Base-by-base conservation (phyloP, 805 yeast genomes). In the Starmerella kuoi region DNA sequence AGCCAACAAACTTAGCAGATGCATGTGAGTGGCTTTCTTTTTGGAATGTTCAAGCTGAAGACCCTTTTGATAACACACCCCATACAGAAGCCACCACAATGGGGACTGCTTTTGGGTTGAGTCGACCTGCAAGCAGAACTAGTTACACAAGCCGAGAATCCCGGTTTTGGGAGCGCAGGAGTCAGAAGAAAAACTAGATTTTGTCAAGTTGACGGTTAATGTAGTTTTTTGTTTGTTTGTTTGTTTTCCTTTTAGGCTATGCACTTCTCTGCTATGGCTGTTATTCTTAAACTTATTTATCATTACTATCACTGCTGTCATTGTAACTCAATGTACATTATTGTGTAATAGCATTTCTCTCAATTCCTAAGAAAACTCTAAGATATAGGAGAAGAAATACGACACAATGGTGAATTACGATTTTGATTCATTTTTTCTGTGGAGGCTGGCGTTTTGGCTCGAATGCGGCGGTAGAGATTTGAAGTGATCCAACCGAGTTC, bases 391-490 rank as follows among this genome's bases (percentile, higher is more conserved):
- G n/a, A n/a, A n/a, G n/a, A n/a, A n/a, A n/a, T n/a, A n/a, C n/a
- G n/a, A n/a, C n/a, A n/a, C n/a, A n/a, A n/a, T n/a, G n/a, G n/a
- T n/a, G n/a, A n/a, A n/a, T n/a, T n/a, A n/a, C n/a, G n/a, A n/a
- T n/a, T n/a, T n/a, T n/a, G n/a, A n/a, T n/a, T n/a, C n/a, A n/a
- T 25, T 30, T 30, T 32, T 37, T 38, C 28, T 30, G 30, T 8
- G 38, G 18, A 12, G 40, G 27, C 26, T 40, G 39, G 14, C 42
- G 42, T 30, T 31, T 35, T 15, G 50, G 52, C 41, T 48, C 50
- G 38, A 48, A 48, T 7, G 52, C 52, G 8, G 52, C 52, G n/a
- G 24, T 5, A 21, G 47, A 43, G 37, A 48, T 48, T 34, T 48
- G 46, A 35, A 48, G 35, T 17, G 48, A 40, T 31, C 14, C 18